Percentiles rank a stretch among this genome's conserved stretches.
phyloP scores from a whole-genome alignment of 2,329 filamentous ascomycete genomes.

The Clonostachys chloroleuca region DNA sequence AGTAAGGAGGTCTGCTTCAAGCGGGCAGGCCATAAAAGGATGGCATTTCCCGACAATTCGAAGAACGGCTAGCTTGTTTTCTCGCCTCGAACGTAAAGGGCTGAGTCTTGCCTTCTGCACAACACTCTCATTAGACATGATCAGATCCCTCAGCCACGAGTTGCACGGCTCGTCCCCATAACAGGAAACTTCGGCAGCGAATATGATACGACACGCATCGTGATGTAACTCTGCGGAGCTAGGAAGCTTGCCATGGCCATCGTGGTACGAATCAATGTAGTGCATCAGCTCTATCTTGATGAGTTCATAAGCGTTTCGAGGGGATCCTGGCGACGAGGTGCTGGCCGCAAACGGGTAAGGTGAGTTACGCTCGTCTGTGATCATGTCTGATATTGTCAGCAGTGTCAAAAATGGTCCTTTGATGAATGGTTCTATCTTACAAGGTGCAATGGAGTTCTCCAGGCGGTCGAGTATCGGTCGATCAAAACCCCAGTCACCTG shows the following conservation, averaged over 20 bases:
- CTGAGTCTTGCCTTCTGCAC: slow-evolving; percentile 11
- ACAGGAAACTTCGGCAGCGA: slow-evolving; percentile 14
- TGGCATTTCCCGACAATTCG: slow-evolving; percentile 17
- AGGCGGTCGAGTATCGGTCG: slow-evolving; percentile 23
- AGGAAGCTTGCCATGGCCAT: slow-evolving; percentile 8
- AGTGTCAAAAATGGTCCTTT: neutral
- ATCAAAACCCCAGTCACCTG: slow-evolving; percentile 36
- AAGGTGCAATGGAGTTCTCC: slow-evolving; percentile 35
- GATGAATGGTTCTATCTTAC: slow-evolving; percentile 11
- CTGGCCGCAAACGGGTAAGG: slow-evolving; percentile 13
- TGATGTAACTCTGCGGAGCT: slow-evolving; percentile 10
- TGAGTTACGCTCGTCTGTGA: slow-evolving; percentile 9
- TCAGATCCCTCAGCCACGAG: slow-evolving; percentile 17
- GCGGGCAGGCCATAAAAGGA: slow-evolving; percentile 16
- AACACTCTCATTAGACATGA: slow-evolving; percentile 7
- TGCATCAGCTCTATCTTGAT: slow-evolving; percentile 26
- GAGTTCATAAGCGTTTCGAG: slow-evolving; percentile 21
- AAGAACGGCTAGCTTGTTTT: slow-evolving; percentile 10
- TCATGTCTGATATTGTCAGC: slow-evolving; percentile 6
- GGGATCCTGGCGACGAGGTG: slow-evolving; percentile 9
- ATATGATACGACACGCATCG: slow-evolving; percentile 18
- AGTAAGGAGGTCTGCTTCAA: slow-evolving; percentile 11
- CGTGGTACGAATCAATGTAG: slow-evolving; percentile 14
- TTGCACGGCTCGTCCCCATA: neutral
- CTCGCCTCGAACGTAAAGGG: slow-evolving; percentile 12